Evolutionary conservation across 148 eudicot genomes (phyloP).

Genomic region (Spergularia bocconei): DNA sequence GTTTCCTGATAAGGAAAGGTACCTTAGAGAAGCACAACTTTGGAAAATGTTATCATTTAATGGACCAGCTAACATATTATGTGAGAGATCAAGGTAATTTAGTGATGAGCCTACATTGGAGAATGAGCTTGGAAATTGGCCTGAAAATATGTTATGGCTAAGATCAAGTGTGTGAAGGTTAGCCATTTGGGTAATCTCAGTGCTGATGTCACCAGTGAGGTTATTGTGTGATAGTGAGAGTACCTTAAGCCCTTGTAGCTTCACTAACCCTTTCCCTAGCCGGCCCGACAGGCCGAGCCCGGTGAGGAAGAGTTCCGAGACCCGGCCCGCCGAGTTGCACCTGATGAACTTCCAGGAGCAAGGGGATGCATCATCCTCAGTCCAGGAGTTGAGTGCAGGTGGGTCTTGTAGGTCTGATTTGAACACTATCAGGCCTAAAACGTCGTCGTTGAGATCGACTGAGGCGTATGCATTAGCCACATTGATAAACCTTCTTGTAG

Average conservation of each 20-base stretch:
- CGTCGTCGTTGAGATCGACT: conserved; percentile 65
- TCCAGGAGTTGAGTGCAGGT: conserved; percentile 62
- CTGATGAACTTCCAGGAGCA: conserved; percentile 71
- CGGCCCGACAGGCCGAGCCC: conserved; percentile 65
- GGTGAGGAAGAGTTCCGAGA: conserved; percentile 43
- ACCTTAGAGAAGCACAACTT: conserved; percentile 43
- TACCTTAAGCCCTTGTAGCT: conserved; percentile 52
- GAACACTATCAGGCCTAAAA: conserved; percentile 89
- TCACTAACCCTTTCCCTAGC: conserved; percentile 66
- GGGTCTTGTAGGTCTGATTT: conserved; percentile 67
- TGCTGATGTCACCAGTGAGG: conserved; percentile 48
- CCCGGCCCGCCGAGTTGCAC: conserved; percentile 59
- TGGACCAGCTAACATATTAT: conserved; percentile 56
- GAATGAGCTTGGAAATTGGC: conserved; percentile 42
- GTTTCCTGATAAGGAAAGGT: conserved; percentile 64
- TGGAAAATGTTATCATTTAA: conserved; percentile 52
- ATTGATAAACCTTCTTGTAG: conserved; percentile 15
- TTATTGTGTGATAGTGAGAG: conserved; percentile 63
- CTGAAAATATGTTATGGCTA: conserved; percentile 56
- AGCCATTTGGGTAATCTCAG: conserved; percentile 41
- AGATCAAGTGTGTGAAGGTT: conserved; percentile 64
- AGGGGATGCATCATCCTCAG: conserved; percentile 78
- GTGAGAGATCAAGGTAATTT: conserved; percentile 61
- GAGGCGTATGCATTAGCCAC: conserved; percentile 16
- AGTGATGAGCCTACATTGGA: conserved; percentile 35